Percentiles rank a stretch among this genome's conserved stretches.
These are phyloP conservation scores for Nevesoporus exiguus DNA, from an alignment of 768 basidiomycete genomes.

Conservation along the genomic window DNA sequence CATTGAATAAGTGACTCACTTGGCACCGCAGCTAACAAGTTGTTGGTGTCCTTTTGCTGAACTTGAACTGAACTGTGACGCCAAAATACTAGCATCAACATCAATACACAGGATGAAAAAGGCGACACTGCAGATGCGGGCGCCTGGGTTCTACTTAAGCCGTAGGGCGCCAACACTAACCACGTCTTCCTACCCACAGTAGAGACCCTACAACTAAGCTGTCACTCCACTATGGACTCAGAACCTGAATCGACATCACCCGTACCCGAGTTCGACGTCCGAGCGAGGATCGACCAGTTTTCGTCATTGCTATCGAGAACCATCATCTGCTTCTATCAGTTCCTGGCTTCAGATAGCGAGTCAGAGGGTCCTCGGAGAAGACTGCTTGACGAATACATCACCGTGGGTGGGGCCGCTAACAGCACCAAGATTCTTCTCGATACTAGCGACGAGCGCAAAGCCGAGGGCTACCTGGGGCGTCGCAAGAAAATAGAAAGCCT, in stretches of 20 bases:
- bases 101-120: no score
- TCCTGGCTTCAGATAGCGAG: conserved; percentile 25
- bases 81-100: no score
- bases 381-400: conserved; percentile 28
- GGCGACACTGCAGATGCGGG: not conserved
- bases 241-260: not conserved
- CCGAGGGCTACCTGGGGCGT: conserved; percentile 20
- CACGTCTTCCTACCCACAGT: not conserved
- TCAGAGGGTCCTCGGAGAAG: conserved; percentile 21
- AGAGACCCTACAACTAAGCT: not conserved
- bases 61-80: no score
- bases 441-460: conserved; percentile 20
- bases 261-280: conserved; percentile 14
- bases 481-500: conserved; percentile 19
- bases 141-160: conserved; percentile 12
- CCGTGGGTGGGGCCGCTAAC: conserved; percentile 25
- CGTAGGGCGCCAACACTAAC: not conserved
- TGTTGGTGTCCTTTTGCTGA: no score
- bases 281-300: conserved; percentile 22
- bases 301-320: conserved; percentile 19
- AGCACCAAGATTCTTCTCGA: conserved; percentile 25
- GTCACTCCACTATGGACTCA: conserved; percentile 11
- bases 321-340: conserved; percentile 27
- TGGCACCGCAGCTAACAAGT: no score
- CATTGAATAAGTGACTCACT: no score